Conservation (phyloP, 306 rosid genomes). For the Ochetophila trinervis region DNA sequence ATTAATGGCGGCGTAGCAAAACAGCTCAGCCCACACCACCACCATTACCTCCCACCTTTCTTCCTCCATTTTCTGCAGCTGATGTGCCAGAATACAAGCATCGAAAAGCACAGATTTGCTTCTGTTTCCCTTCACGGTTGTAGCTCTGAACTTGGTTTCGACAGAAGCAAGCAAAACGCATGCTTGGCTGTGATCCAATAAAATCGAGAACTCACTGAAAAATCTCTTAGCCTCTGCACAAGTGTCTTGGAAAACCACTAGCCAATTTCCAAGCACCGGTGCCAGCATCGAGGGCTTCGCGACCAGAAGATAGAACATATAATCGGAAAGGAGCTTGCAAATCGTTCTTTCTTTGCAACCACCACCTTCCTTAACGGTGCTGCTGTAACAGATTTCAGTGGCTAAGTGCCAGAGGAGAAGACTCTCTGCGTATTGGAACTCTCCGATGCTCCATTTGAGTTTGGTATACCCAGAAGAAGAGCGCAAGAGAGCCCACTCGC, state of each 20-base stretch:
- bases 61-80: not conserved
- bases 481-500: too few species aligned
- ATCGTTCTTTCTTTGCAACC: too few species aligned
- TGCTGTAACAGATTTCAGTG: constrained; percentile 19
- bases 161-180: not conserved
- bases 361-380: too few species aligned
- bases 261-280: constrained; percentile 22
- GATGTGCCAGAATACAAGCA: constrained; percentile 10
- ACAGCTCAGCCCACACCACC: not conserved
- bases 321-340: constrained; percentile 24
- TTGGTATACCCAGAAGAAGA: not conserved
- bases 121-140: constrained; percentile 3
- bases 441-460: not conserved
- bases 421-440: constrained; percentile 15
- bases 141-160: not conserved
- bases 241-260: constrained; percentile 23
- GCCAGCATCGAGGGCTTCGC: constrained; percentile 25
- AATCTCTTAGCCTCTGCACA: constrained; percentile 13
- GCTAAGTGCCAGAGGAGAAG: constrained; percentile 29
- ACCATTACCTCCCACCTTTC: not conserved
- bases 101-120: constrained; percentile 19
- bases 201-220: not conserved
- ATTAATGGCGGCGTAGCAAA: too few species aligned
- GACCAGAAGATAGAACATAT: constrained; percentile 28
- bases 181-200: not conserved